Base-by-base conservation (phyloP, 164 flowering plant genomes). In the Magnolia kwangsiensis region DNA sequence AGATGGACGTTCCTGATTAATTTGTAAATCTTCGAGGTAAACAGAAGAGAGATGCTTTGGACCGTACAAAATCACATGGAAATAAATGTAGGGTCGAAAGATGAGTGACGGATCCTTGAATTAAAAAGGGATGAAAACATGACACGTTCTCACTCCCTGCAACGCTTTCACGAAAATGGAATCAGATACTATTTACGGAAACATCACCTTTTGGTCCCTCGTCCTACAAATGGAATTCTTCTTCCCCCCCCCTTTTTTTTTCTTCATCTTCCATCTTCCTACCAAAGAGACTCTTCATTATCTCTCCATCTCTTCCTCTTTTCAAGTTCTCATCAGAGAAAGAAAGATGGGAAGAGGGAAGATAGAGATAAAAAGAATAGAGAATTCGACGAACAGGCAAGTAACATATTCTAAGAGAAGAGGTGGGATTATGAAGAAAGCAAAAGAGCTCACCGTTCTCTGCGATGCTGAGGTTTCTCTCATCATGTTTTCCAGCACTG, bases 391-490 rank as follows among this genome's bases (percentile, higher is more conserved):
- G 1, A 91, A 88, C 85, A 83, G 93, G 80, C 96, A 89, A 59
- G 93, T 91, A 20, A 91, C 96, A 51, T 90, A 81, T 77, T 88
- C 92, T 50, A 91, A 91, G 87, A 76, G 95, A 45, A 72, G 93
- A 77, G 85, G 84, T 73, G 95, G 95, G 23, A 84, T 90, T 21
- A 76, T 89, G 80, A 91, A 90, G 87, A 90, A 90, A 83, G 93
- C 96, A 7, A 83, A 76, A 19, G 93, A 91, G 73, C 91, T 91
- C 72, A 81, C 85, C 50, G 92, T 89, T 71, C 87, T 91, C 4
- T 91, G 93, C 31, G 96, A 91, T 76, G 92, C 93, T 24, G 83
- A 86, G 75, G 89, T 90, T 23, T 91, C 91, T 14, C 85, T 91
- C 75, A 82, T 88, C 82, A 86, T 89, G 85, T 67, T 88, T 78